phyloP scores from a whole-genome alignment of 345 rosid species.

The Crucihimalaya himalaica region DNA sequence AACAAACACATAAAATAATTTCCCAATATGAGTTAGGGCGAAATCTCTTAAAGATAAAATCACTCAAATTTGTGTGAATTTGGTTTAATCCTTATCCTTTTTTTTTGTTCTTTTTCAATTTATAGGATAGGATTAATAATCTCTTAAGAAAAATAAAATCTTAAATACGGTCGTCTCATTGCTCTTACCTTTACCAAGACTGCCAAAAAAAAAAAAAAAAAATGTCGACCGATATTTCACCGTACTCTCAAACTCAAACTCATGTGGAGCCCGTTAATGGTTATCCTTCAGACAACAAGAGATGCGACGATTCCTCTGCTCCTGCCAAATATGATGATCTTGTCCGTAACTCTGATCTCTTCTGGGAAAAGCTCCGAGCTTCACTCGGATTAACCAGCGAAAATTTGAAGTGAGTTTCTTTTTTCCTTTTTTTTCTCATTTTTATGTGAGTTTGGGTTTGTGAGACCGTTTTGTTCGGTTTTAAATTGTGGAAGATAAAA shows the following conservation, averaged over 20 bases:
- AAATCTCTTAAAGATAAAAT: background rate
- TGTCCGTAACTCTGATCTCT: conserved; percentile 61
- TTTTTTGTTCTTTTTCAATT: background rate
- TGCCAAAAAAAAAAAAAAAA: conserved; percentile 21
- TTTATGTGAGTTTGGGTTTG: conserved; percentile 5
- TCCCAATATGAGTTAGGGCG: background rate
- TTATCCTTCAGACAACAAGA: conserved; percentile 37
- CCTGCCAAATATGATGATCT: conserved; percentile 61
- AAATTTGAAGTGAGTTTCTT: conserved; percentile 55
- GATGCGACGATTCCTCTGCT: conserved; percentile 48
- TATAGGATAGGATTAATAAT: conserved; percentile 1
- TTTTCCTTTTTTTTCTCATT: background rate
- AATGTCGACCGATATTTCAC: conserved; percentile 43
- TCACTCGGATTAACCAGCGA: conserved; percentile 51
- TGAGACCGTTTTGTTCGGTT: background rate
- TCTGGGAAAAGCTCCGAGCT: conserved; percentile 70
- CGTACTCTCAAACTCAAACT: conserved; percentile 35
- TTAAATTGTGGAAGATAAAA: conserved; percentile 8
- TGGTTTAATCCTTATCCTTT: background rate
- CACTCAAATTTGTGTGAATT: background rate
- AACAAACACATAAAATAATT: background rate
- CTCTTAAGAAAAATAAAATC: conserved; percentile 6
- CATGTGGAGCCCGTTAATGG: conserved; percentile 44
- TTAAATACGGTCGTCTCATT: conserved; percentile 25
- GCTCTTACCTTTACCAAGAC: conserved; percentile 26